Percentiles rank a stretch among this genome's conserved stretches.
Evolutionary conservation across 176 grass and related monocot genomes (phyloP).

Genomic region (Lolium rigidum): DNA sequence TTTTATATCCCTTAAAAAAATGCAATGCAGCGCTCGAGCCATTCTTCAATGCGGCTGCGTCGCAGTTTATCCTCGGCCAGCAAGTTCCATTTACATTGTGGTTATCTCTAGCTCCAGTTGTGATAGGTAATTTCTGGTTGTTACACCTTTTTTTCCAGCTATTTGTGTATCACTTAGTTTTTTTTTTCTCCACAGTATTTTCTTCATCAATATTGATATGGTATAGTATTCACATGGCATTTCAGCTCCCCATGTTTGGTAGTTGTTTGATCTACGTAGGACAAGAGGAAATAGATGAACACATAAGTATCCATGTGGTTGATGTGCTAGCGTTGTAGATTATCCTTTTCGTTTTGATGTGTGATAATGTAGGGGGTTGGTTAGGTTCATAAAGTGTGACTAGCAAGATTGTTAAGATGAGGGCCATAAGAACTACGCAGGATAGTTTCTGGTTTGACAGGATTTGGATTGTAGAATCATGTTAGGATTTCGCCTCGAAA

Average conservation of each 20-base stretch:
- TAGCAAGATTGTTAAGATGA: slow-evolving; percentile 14
- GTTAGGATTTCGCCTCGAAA: background rate
- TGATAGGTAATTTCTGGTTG: slow-evolving; percentile 67
- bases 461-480: slow-evolving; percentile 11
- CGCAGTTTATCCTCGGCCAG: slow-evolving; percentile 93
- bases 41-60: slow-evolving; percentile 91
- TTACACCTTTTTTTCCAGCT: slow-evolving; percentile 34
- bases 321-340: slow-evolving; percentile 16
- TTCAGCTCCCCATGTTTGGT: slow-evolving; percentile 16
- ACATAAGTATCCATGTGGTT: background rate
- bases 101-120: slow-evolving; percentile 92
- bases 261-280: background rate
- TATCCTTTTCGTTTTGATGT: background rate
- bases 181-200: background rate
- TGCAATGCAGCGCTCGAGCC: slow-evolving; percentile 81
- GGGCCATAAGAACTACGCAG: background rate
- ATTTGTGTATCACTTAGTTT: slow-evolving; percentile 19
- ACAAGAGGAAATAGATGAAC: slow-evolving; percentile 11
- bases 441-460: slow-evolving; percentile 11
- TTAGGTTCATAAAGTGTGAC: background rate
- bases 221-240: slow-evolving; percentile 1
- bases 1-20: slow-evolving; percentile 16
- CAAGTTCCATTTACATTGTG: slow-evolving; percentile 72
- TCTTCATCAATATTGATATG: slow-evolving; percentile 7
- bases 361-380: background rate